A percentile compares a stretch with the other conserved stretches of the same genome.
Conservation (phyloP, 768 basidiomycete genomes). For the Mycena venus region DNA sequence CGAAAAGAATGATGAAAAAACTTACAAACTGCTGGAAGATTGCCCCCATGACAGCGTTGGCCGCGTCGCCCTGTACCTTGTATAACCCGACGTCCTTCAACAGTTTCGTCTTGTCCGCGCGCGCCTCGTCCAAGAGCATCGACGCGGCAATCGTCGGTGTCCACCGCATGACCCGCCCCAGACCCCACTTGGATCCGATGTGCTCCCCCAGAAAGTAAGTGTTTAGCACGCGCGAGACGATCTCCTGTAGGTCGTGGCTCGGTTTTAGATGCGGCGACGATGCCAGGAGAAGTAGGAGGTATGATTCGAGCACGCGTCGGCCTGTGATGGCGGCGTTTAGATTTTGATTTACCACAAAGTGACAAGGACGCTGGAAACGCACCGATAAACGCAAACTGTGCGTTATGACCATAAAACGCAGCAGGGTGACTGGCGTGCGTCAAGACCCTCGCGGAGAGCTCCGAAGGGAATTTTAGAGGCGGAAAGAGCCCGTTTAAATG, state of each 20-base stretch:
- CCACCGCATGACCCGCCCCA: constrained; percentile 84
- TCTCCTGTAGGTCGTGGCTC: constrained; percentile 68
- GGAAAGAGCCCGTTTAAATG: constrained; percentile 77
- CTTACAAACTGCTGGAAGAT: constrained; percentile 86
- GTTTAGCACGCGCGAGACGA: constrained; percentile 71
- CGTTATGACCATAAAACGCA: constrained; percentile 79
- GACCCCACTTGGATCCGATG: constrained; percentile 81
- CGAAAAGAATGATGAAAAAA: background rate
- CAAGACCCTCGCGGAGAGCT: constrained; percentile 78
- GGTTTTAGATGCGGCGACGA: constrained; percentile 62
- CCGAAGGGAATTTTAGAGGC: constrained; percentile 76
- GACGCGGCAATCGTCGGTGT: constrained; percentile 65
- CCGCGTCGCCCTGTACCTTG: constrained; percentile 83
- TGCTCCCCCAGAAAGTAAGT: constrained; percentile 81
- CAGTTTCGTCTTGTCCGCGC: constrained; percentile 49
- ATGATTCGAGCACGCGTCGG: constrained; percentile 82
- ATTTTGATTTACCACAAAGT: background rate
- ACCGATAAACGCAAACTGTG: constrained; percentile 81
- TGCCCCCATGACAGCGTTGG: constrained; percentile 82
- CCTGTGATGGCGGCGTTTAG: constrained; percentile 57
- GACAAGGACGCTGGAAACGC: constrained; percentile 37
- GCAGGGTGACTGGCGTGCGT: constrained; percentile 84
- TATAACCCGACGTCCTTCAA: constrained; percentile 74
- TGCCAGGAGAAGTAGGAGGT: constrained; percentile 79
- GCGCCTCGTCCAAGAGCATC: constrained; percentile 43